phyloP scores from a whole-genome alignment of 2,329 filamentous ascomycete species.

The Stagonosporopsis vannaccii region DNA sequence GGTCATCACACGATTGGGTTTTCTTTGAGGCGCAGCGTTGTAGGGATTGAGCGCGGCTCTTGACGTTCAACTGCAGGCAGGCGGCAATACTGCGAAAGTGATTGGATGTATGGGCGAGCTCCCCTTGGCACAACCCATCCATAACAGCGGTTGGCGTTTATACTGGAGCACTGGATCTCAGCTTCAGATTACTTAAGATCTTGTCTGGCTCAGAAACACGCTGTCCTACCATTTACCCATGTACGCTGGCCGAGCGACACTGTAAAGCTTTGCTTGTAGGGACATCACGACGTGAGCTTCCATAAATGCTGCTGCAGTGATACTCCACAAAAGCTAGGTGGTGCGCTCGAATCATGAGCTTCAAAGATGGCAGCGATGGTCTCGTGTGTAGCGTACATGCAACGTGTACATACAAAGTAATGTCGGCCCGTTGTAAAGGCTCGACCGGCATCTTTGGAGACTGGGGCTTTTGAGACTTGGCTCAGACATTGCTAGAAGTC shows the following conservation, averaged over 20 bases:
- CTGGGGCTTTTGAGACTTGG: neutral
- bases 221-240: neutral
- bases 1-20: neutral
- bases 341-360: neutral
- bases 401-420: neutral
- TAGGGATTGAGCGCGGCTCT: neutral
- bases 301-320: neutral
- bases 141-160: neutral
- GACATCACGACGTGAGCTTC: neutral
- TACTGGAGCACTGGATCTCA: neutral
- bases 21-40: neutral
- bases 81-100: conserved; percentile 6
- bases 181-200: neutral
- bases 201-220: neutral
- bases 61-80: neutral
- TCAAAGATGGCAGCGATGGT: neutral
- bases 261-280: neutral
- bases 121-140: neutral
- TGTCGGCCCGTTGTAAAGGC: neutral
- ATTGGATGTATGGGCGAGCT: conserved; percentile 1
- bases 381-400: neutral
- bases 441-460: neutral
- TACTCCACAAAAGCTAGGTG: neutral
- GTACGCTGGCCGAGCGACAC: neutral
- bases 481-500: neutral